Conservation (phyloP, 176 grass and related monocot genomes). For the Puccinellia tenuiflora region DNA sequence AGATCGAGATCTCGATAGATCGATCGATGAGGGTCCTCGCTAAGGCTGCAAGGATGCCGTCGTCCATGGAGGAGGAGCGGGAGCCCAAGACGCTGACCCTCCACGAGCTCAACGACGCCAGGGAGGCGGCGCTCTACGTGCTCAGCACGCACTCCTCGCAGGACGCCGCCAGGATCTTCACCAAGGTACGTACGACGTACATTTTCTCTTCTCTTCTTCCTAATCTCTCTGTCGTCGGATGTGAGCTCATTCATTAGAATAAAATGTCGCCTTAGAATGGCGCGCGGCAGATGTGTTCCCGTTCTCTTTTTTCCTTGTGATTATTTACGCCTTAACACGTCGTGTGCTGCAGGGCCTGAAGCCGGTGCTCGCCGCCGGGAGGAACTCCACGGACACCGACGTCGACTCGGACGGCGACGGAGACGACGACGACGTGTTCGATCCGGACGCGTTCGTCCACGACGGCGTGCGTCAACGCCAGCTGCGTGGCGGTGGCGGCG, state of each 20-base stretch:
- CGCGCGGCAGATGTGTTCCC: too few species aligned
- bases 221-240: too few species aligned
- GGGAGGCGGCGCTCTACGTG: slow-evolving; percentile 13
- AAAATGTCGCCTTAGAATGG: too few species aligned
- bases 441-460: not conserved
- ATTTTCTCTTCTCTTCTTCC: too few species aligned
- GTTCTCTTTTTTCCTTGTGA: too few species aligned
- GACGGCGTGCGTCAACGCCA: not conserved
- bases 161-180: slow-evolving; percentile 2
- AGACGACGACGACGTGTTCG: not conserved
- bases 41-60: not conserved
- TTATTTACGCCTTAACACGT: too few species aligned
- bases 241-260: too few species aligned
- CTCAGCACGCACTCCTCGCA: not conserved
- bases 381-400: not conserved
- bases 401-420: not conserved
- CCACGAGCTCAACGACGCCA: not conserved
- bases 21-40: not conserved
- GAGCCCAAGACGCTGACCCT: slow-evolving; percentile 10
- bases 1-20: not conserved
- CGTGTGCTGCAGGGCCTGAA: slow-evolving; percentile 1
- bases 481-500: not conserved
- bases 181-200: too few species aligned
- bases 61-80: not conserved
- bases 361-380: not conserved